A percentile compares a stretch with the other conserved stretches of the same genome.
phyloP scores from a whole-genome alignment of 805 yeast genomes.

The Kazachstania africana region DNA sequence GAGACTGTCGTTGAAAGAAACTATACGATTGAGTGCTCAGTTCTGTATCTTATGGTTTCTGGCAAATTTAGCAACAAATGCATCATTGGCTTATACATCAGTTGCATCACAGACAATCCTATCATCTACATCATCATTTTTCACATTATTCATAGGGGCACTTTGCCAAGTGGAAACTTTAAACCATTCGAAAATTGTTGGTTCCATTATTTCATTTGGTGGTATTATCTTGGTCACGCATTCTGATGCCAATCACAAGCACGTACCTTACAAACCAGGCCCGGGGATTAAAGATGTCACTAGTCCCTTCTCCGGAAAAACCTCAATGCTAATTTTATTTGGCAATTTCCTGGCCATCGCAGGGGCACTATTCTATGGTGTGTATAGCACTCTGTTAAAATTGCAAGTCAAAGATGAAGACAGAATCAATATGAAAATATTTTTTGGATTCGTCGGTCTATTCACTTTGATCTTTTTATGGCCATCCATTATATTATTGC shows the following conservation, averaged over 20 bases:
- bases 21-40: slow-evolving; percentile 62
- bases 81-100: slow-evolving; percentile 75
- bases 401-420: slow-evolving; percentile 61
- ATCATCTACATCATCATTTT: slow-evolving; percentile 86
- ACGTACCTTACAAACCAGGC: slow-evolving; percentile 3
- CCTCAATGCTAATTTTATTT: slow-evolving; percentile 29
- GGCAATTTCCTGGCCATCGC: slow-evolving; percentile 75
- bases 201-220: slow-evolving; percentile 56
- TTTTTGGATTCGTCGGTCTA: slow-evolving; percentile 91
- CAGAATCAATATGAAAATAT: slow-evolving; percentile 69
- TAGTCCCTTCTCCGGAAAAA: slow-evolving; percentile 12
- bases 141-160: slow-evolving; percentile 77
- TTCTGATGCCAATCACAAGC: slow-evolving; percentile 37
- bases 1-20: slow-evolving; percentile 38
- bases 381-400: slow-evolving; percentile 79
- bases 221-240: slow-evolving; percentile 77
- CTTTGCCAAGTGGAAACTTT: slow-evolving; percentile 59
- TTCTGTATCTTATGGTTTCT: slow-evolving; percentile 83
- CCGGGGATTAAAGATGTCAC: neutral
- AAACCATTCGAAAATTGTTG: slow-evolving; percentile 51
- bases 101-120: slow-evolving; percentile 92
- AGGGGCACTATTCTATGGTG: slow-evolving; percentile 85
- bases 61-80: slow-evolving; percentile 82
- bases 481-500: slow-evolving; percentile 67
- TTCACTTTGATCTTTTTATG: slow-evolving; percentile 64